Evolutionary conservation across 176 grass and related monocot genomes (phyloP).

Genomic region (Alloteropsis semialata): DNA sequence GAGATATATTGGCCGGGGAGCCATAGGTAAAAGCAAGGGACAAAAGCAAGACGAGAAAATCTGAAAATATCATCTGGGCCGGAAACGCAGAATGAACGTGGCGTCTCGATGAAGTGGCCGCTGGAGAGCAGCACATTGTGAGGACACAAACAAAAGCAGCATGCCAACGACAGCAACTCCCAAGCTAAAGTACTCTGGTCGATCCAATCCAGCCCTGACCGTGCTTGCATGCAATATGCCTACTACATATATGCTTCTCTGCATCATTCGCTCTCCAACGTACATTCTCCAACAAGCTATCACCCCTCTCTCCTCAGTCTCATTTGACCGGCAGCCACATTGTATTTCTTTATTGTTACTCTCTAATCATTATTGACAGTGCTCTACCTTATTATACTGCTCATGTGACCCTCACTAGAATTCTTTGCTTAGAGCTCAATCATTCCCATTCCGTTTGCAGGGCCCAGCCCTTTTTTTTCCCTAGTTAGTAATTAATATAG

Average conservation of each 20-base stretch:
- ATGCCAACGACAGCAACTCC: neutral
- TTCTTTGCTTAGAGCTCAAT: neutral
- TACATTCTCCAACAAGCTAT: neutral
- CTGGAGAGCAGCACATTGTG: constrained; percentile 7
- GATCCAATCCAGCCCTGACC: neutral
- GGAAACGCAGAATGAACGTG: neutral
- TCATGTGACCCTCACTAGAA: neutral
- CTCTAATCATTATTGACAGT: neutral
- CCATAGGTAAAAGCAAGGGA: neutral
- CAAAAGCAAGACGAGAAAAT: too few relatives aligned
- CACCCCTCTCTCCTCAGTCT: neutral
- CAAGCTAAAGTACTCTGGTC: neutral
- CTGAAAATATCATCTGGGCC: neutral
- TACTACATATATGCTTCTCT: neutral
- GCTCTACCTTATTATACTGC: neutral
- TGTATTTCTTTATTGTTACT: neutral
- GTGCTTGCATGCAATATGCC: neutral
- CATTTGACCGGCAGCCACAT: neutral
- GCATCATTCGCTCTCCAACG: neutral
- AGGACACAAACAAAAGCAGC: constrained; percentile 24
- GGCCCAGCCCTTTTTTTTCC: neutral
- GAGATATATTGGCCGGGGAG: too few relatives aligned
- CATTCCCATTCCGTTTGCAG: neutral
- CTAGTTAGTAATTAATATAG: too few relatives aligned
- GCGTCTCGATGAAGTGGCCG: constrained; percentile 30